Conservation (phyloP, 169 alveolate species). For the Eimeria mitis region DNA sequence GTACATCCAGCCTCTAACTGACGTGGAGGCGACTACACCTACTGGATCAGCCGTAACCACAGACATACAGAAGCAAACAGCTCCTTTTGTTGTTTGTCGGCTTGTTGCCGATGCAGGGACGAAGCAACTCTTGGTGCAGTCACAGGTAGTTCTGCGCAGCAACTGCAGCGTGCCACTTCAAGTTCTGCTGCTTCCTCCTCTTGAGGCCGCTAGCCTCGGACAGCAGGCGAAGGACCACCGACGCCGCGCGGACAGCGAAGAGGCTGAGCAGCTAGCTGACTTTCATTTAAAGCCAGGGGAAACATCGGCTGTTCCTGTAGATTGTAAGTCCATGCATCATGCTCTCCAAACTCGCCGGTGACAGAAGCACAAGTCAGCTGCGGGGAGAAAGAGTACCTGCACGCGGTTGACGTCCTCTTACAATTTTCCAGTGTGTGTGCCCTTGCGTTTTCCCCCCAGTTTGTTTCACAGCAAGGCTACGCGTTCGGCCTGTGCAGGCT, state of each 20-base stretch:
- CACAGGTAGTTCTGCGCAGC: constrained; percentile 76
- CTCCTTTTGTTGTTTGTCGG: constrained; percentile 72
- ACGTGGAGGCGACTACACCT: not conserved
- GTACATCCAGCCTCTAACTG: constrained; percentile 58
- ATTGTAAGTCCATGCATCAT: constrained; percentile 40
- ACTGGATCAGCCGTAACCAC: not conserved
- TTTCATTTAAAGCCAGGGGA: constrained; percentile 58
- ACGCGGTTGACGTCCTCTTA: not conserved
- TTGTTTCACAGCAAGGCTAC: constrained; percentile 51
- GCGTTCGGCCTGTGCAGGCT: constrained; percentile 69
- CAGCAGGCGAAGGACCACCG: constrained; percentile 16
- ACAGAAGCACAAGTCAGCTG: not conserved
- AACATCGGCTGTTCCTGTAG: constrained; percentile 68
- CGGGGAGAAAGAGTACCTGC: not conserved
- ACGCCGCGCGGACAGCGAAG: not conserved
- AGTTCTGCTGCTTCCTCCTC: constrained; percentile 16
- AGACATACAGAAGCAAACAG: not conserved
- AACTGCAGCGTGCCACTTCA: constrained; percentile 71
- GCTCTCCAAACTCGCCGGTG: not conserved
- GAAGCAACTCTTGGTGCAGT: constrained; percentile 67
- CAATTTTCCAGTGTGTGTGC: not conserved
- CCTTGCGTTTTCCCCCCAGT: constrained; percentile 4
- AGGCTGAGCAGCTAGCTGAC: not conserved
- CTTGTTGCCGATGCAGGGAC: constrained; percentile 69
- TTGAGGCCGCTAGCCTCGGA: not conserved